Evolutionary conservation across 805 yeast genomes (phyloP).

Genomic region (Metschnikowia peoriensis): DNA sequence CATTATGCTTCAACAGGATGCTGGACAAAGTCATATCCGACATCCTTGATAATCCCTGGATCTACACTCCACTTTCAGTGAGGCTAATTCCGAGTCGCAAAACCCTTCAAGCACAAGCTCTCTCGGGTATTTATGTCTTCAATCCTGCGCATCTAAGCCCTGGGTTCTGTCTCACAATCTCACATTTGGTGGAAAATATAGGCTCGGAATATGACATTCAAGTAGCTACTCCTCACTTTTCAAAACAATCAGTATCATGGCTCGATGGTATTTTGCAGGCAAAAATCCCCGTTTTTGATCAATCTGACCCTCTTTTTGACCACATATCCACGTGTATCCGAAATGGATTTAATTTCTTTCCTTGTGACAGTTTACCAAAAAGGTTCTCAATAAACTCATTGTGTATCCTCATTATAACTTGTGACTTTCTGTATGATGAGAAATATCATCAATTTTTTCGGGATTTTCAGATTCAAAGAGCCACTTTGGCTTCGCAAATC

Average conservation of each 20-base stretch:
- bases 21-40: background rate
- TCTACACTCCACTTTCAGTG: constrained; percentile 11
- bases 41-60: background rate
- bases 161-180: constrained; percentile 4
- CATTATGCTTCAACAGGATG: background rate
- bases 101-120: background rate
- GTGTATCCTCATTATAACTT: background rate
- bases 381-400: background rate
- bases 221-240: constrained; percentile 10
- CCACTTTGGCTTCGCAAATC: background rate
- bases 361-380: constrained; percentile 7
- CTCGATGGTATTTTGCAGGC: background rate
- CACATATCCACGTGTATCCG: constrained; percentile 1
- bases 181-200: constrained; percentile 3
- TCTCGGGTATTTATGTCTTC: constrained; percentile 9
- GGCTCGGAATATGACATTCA: constrained; percentile 1
- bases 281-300: background rate
- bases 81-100: constrained; percentile 5
- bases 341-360: constrained; percentile 13
- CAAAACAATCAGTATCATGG: constrained; percentile 9
- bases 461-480: background rate
- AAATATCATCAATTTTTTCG: background rate
- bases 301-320: constrained; percentile 3
- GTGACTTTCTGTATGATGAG: background rate
- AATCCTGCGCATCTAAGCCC: background rate